Evolutionary conservation across 192 early-diverging fungal genomes (phyloP).

Genomic region (Spinellus fusiger): DNA sequence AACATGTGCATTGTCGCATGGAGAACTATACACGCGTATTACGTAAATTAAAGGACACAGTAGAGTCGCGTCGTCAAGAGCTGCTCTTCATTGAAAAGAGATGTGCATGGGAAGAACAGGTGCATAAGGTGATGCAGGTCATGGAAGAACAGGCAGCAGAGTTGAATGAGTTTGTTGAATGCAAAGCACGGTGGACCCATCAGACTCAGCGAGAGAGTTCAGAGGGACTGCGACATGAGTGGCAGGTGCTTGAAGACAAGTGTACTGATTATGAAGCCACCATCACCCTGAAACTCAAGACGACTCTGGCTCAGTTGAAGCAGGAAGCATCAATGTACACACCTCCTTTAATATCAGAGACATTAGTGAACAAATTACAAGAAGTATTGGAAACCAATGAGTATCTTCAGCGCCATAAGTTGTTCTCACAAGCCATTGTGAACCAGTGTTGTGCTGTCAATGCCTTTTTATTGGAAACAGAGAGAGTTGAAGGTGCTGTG

Average conservation of each 20-base stretch:
- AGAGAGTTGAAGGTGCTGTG: constrained; percentile 2
- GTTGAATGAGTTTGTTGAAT: constrained; percentile 1
- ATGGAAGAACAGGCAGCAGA: background rate
- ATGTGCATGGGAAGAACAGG: background rate
- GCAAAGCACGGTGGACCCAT: constrained; percentile 4
- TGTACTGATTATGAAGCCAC: background rate
- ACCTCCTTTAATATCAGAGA: constrained; percentile 3
- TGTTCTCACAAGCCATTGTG: constrained; percentile 2
- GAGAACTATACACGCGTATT: background rate
- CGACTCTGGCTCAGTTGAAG: background rate
- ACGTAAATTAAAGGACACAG: constrained; percentile 1
- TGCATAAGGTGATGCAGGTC: background rate
- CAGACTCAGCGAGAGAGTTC: background rate
- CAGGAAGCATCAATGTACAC: background rate
- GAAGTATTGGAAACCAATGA: background rate
- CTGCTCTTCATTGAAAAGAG: constrained; percentile 1
- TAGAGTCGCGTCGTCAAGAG: constrained; percentile 1
- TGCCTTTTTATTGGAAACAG: background rate
- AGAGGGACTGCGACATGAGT: background rate
- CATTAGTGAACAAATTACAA: constrained; percentile 7
- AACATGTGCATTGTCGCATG: constrained; percentile 3
- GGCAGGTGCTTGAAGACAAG: background rate
- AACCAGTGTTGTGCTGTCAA: constrained; percentile 5
- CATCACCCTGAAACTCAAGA: background rate
- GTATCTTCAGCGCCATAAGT: background rate